These are phyloP conservation scores for Proliferodiscus dingleyae DNA, from an alignment of 2,329 filamentous ascomycete species.

Conservation along the genomic window DNA sequence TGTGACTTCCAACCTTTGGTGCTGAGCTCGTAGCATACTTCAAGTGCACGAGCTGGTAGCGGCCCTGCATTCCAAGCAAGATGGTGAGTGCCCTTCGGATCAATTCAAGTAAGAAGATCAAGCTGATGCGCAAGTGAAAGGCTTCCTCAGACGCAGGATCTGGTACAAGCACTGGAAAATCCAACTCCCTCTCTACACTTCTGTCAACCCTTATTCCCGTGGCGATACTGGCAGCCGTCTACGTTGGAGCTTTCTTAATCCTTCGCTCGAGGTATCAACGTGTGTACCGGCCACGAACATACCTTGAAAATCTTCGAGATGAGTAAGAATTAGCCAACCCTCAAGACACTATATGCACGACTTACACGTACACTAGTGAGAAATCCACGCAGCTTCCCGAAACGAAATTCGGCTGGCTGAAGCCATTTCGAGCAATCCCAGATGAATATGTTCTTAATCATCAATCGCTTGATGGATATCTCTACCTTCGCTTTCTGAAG, in stretches of 20 bases:
- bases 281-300: constrained; percentile 50
- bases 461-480: constrained; percentile 85
- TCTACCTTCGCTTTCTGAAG: constrained; percentile 84
- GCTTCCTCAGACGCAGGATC: constrained; percentile 3
- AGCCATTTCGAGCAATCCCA: constrained; percentile 56
- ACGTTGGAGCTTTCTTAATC: constrained; percentile 41
- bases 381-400: constrained; percentile 54
- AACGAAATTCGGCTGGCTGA: constrained; percentile 62
- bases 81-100: neutral
- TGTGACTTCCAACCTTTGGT: neutral
- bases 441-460: constrained; percentile 83
- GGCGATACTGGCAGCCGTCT: constrained; percentile 37
- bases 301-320: constrained; percentile 44
- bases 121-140: neutral
- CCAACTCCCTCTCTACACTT: constrained; percentile 33
- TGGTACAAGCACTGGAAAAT: constrained; percentile 1
- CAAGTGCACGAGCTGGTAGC: neutral
- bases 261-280: constrained; percentile 42
- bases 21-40: neutral
- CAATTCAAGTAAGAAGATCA: neutral
- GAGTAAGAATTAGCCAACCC: constrained; percentile 25
- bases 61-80: neutral
- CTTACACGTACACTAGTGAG: constrained; percentile 37
- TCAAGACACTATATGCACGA: too few species aligned
- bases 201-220: constrained; percentile 45